Evolutionary conservation across 306 rosid genomes (phyloP), one percentile per base, ranked within the genome.

Genomic region (Sicyos edulis): DNA sequence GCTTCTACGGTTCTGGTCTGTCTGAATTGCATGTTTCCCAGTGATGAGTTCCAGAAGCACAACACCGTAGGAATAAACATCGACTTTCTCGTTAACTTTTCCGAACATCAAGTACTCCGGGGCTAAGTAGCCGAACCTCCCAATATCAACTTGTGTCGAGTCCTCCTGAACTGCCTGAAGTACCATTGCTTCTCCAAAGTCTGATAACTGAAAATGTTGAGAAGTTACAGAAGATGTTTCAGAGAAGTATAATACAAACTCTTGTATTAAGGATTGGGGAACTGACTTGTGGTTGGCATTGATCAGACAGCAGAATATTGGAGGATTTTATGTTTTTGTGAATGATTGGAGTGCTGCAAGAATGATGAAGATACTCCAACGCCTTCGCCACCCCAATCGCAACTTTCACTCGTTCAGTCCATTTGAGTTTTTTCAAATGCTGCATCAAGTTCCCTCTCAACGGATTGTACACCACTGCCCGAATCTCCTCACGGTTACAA

Each of bases 11-110:
- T 55, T 76, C 62, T 37, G 77, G 37, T 81, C 74, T 20, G 58
- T 79, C 65, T 84, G 78, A 60, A 82, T 79, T 29, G 88, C 88
- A 64, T 77, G 82, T 64, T 84, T 84, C 14, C 85, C 85, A 10
- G 88, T 81, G 75, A 84, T 74, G 73, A 84, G 85, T 64, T 84
- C 88, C 44, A 84, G 74, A 57, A 84, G 85, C 76, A 84, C 77
- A 61, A 84, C 85, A 22, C 88, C 85, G 42, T 70, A 84, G 10
- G 85, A 84, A 79, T 84, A 84, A 47, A 84, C 85, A 45, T 84
- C 83, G 42, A 77, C 77, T 75, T 84, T 84, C 60, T 84, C 88
- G 73, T 84, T 78, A 45, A 84, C 65, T 57, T 69, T 79, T 56
- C 85, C 85, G 68, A 71, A 79, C 88, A 81, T 81, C 78, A 81